Conservation (phyloP, 345 rosid species). For the Cardamine occulta region DNA sequence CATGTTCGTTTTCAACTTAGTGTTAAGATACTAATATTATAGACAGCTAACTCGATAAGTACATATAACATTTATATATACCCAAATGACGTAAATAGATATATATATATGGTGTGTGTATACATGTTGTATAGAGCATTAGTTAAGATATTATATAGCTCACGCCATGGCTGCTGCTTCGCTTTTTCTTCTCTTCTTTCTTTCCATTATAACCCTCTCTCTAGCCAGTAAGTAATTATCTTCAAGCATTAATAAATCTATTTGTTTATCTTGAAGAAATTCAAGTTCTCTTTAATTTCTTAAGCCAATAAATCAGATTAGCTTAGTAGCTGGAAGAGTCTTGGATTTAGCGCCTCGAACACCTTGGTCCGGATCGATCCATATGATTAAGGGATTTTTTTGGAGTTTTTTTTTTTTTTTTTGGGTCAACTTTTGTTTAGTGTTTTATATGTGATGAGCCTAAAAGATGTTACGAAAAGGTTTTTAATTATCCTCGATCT, state of each 20-base stretch:
- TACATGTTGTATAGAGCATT: background rate
- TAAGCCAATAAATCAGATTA: background rate
- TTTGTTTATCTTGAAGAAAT: too few species aligned
- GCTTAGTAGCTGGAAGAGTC: background rate
- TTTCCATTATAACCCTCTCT: constrained; percentile 21
- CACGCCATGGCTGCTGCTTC: constrained; percentile 21
- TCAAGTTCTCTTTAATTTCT: background rate
- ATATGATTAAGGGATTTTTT: background rate
- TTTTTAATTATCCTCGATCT: too few species aligned
- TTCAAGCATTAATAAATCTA: background rate
- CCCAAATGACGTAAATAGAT: background rate
- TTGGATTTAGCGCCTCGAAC: background rate
- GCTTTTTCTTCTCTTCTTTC: constrained; percentile 18
- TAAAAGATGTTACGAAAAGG: too few species aligned
- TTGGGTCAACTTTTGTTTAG: background rate
- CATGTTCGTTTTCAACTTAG: constrained; percentile 14
- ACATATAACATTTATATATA: background rate
- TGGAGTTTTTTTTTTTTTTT: background rate
- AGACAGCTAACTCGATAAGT: background rate
- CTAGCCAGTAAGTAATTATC: constrained; percentile 26
- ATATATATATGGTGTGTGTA: background rate
- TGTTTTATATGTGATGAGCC: too few species aligned
- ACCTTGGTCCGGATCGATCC: background rate
- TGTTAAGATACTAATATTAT: background rate
- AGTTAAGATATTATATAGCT: background rate